Base-by-base conservation (phyloP, 306 rosid species). In the Chamaecrista fasciculata region DNA sequence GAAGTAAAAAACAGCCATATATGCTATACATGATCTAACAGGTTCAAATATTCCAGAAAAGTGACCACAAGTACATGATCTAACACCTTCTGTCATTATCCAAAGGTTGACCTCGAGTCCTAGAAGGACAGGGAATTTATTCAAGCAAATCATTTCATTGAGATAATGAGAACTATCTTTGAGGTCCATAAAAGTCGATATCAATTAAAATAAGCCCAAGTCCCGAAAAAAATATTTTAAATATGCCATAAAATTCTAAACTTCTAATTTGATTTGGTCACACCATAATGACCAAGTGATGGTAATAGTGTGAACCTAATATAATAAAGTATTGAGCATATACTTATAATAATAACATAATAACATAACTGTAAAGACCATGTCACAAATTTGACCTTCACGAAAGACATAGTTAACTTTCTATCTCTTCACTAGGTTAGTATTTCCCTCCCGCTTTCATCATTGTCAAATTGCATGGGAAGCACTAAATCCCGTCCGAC, bases 1-100 rank as follows among this genome's bases (percentile, higher is more conserved):
- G 40, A 46, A 46, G 64, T 62, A 34, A 57, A 68, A 56, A 49
- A 31, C 62, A 70, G 65, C 16, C 21, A 64, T 26, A 64, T 6
- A 29, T 52, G 7, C 28, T 12, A 46, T 23, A 48, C 56, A 25
- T 24, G 51, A 14, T 47, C 55, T 31, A 37, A 61, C 28, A 66
- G 34, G 46, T 56, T 63, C 40, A 47, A 65, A 49, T 21, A 50
- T 5, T 7, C 33, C 21, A 42, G 24, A 33, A 62, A 65, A 42
- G 24, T 8, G 19, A 26, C 20, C 57, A 29, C 19, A 7, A 34
- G 43, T 59, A 65, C 62, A 50, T 0, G 28, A 55, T 63, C 62
- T 6, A 62, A 29, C 42, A 18, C 64, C 25, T 31, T 16, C 3
- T 16, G 43, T 33, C 26, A 33, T 16, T 55, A 20, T 69, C 52